Conservation (phyloP, 164 flowering plant genomes). For the Macadamia tetraphylla region DNA sequence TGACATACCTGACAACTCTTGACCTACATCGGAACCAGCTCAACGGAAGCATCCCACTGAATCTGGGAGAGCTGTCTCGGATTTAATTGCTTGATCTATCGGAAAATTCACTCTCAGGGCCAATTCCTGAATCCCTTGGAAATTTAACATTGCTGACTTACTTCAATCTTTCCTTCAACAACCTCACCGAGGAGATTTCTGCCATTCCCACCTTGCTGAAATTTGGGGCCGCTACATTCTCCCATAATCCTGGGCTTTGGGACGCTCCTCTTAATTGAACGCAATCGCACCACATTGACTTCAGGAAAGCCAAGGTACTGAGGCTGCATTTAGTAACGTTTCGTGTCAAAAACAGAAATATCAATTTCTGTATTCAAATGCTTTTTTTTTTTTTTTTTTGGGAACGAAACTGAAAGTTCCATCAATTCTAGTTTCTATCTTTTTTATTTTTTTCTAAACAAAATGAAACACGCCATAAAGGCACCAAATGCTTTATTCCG, state of each 20-base stretch:
- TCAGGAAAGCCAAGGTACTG: conserved; percentile 37
- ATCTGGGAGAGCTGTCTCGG: conserved; percentile 46
- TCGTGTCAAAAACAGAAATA: too few relatives aligned
- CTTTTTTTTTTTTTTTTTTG: too few relatives aligned
- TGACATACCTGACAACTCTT: conserved; percentile 59
- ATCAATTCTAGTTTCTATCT: too few relatives aligned
- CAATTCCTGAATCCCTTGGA: conserved; percentile 63
- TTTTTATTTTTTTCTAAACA: too few relatives aligned
- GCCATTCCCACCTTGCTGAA: conserved; percentile 31
- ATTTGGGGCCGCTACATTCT: conserved; percentile 62
- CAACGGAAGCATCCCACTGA: conserved; percentile 65
- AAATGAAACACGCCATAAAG: too few relatives aligned
- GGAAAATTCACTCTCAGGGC: conserved; percentile 58
- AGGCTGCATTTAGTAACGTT: conserved; percentile 3
- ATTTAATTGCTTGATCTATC: conserved; percentile 62
- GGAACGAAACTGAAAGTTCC: too few relatives aligned
- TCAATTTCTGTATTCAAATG: too few relatives aligned
- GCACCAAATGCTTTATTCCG: too few relatives aligned
- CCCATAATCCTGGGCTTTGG: conserved; percentile 67
- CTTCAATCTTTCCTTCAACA: conserved; percentile 77
- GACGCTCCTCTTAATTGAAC: conserved; percentile 57
- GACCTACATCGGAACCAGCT: conserved; percentile 68
- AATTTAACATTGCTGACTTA: conserved; percentile 45
- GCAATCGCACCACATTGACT: conserved; percentile 16
- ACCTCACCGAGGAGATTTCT: conserved; percentile 71